Base-by-base conservation (phyloP, 345 rosid genomes). In the Syzygium aqueum region DNA sequence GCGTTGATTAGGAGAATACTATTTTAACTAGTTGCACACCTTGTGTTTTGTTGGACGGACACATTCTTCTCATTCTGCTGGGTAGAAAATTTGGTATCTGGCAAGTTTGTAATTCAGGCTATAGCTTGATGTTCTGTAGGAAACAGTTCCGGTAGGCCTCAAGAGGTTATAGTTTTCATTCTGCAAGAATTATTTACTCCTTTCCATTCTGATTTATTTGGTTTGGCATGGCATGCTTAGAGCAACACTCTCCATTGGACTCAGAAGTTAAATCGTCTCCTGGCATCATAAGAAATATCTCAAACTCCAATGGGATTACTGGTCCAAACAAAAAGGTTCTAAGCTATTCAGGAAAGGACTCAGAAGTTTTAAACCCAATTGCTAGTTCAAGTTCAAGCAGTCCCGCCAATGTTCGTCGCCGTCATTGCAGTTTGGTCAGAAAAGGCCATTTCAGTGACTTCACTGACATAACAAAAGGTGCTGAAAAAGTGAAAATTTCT, bases 401-500 rank as follows among this genome's bases (percentile, higher is more conserved):
- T 84, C 80, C 53, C 3, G 77, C 43, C 52, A 89, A 51, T 33
- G 84, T 77, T 85, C 85, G 65, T 67, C 88, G 85, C 49, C 86
- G 9, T 65, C 88, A 54, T 51, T 54, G 54, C 61, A 85, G 46
- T 86, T 87, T 61, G 77, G 87, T 87, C 27, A 82, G 67, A 77
- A 92, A 90, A 89, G 90, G 88, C 89, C 84, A 53, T 40, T 84
- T 15, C n/a, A 87, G 11, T 15, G 59, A 51, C 25, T 87, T 89
- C 2, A 6, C 46, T 50, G 97, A 95, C 88, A 92, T 94, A n/a
- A 86, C 94, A 1, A 94, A 92, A 91, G 95, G 96, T 33, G 61
- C 92, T 17, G 97, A 94, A 89, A 94, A 90, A n/a, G 94, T 96
- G 52, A 84, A 84, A 84, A 95, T 96, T 86, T 89, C 96, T 28